Conservation (phyloP, 2,329 filamentous ascomycete species). For the Ascochyta lentis region DNA sequence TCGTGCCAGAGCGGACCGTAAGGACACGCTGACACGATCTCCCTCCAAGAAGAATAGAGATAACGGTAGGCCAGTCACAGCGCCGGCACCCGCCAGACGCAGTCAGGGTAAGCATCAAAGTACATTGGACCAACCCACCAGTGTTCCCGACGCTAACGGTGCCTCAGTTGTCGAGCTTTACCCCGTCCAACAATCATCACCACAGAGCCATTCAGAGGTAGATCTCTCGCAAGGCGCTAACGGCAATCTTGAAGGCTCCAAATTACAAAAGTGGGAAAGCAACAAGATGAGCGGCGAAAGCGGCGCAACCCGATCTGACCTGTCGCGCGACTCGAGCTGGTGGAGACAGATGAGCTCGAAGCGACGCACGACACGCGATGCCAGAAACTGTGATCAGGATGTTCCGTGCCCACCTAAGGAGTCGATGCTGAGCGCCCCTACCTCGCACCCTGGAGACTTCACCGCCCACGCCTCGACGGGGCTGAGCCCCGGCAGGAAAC, state of each 20-base stretch:
- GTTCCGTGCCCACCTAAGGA: constrained; percentile 34
- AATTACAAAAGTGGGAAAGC: constrained; percentile 41
- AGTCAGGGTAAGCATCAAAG: constrained; percentile 42
- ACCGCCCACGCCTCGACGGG: constrained; percentile 21
- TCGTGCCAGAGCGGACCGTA: constrained; percentile 34
- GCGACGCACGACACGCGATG: constrained; percentile 34
- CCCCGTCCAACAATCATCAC: constrained; percentile 36
- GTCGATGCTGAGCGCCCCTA: constrained; percentile 29
- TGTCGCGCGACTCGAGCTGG: constrained; percentile 42
- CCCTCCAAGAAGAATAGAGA: constrained; percentile 35
- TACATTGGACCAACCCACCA: background rate
- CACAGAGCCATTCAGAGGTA: constrained; percentile 46
- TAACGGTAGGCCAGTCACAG: constrained; percentile 41
- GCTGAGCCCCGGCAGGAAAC: constrained; percentile 35
- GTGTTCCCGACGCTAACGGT: constrained; percentile 2
- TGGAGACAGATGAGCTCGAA: constrained; percentile 45
- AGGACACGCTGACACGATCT: constrained; percentile 38
- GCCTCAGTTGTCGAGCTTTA: constrained; percentile 38
- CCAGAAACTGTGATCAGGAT: constrained; percentile 41
- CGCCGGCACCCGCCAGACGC: constrained; percentile 42
- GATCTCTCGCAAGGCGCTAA: constrained; percentile 42
- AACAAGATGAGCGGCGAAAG: constrained; percentile 42
- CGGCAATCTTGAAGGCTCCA: constrained; percentile 42
- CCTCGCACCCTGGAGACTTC: constrained; percentile 21
- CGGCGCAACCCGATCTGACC: constrained; percentile 38